These are phyloP conservation scores for Dioscorea alata DNA, from an alignment of 106 monocot genomes.

Conservation along the genomic window DNA sequence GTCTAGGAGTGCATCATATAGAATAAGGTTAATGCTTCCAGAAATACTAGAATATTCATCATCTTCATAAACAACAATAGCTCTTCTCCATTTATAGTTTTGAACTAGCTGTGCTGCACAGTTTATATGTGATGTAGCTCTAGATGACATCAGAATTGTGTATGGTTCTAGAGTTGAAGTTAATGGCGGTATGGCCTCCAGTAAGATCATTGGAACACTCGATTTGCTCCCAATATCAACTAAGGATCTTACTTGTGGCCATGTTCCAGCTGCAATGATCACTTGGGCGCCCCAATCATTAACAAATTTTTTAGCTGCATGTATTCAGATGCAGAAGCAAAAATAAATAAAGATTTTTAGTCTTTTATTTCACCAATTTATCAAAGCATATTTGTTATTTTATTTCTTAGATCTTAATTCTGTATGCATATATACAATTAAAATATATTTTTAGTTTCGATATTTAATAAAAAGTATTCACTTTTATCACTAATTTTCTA, in stretches of 20 bases:
- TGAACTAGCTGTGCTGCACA: background rate
- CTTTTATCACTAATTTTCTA: too few species aligned
- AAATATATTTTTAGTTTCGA: too few species aligned
- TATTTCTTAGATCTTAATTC: too few species aligned
- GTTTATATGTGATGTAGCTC: background rate
- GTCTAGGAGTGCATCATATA: background rate
- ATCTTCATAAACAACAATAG: slow-evolving; percentile 1
- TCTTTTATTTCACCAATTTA: too few species aligned
- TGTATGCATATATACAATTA: too few species aligned
- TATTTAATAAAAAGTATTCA: too few species aligned
- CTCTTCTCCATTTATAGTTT: background rate
- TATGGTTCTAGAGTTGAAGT: background rate
- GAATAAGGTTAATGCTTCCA: background rate
- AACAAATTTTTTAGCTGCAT: background rate
- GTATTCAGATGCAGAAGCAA: too few species aligned
- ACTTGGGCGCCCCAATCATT: background rate
- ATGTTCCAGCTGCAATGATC: background rate
- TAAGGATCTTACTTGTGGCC: background rate
- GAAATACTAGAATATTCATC: background rate
- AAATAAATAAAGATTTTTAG: too few species aligned
- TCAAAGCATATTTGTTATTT: too few species aligned
- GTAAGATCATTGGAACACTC: background rate
- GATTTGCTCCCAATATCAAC: background rate
- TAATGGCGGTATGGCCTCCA: background rate
- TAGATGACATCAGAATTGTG: background rate